Evolutionary conservation across 495 filamentous ascomycete species (phyloP), one percentile per base, ranked within the genome.

Genomic region (Aspergillus biplanus): DNA sequence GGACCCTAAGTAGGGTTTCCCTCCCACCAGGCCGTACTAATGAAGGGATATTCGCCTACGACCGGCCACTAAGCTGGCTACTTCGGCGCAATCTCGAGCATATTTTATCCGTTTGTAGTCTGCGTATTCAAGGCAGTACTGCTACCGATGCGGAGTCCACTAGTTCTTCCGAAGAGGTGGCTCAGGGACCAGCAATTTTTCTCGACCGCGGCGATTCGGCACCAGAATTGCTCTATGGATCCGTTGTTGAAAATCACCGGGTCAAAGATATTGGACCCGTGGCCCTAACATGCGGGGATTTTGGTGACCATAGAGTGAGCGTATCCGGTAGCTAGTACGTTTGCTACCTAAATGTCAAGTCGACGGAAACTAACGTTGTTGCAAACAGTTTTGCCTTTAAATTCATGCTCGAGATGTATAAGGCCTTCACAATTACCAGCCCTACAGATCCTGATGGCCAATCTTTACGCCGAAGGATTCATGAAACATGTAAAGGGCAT

Each of bases 71-170:
- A 47, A 16, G 46, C 32, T 59, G 57, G 57, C 52, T 47, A 37
- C 46, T 59, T 37, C 57, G 57, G 50, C 57, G 57, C 34, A 59
- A 59, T 50, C 57, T 59, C 9, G 57, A 52, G 46, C 57, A 59
- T 52, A 59, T 59, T 27, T 52, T 59, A 34, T n/a, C 15, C 5
- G 12, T 35, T 6, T 59, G 56, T 32, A 59, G 56, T 13, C 13
- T 59, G 7, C 32, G 21, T 21, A 13, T 59, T 18, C 12, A 27
- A 27, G 21, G 21, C 21, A 27, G 21, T 27, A 27, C 21, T 2
- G 21, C 44, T 21, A 34, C 15, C 31, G 31, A 50, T 27, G 21
- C 1, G 27, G 32, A 59, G 11, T 6, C 35, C 15, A 34, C 13
- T 9, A 35, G 35, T 27, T 42, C 54, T 35, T 21, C n/a, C 54